Conservation (phyloP, 371 early-diverging fungal genomes). For the Parasitella parasitica region DNA sequence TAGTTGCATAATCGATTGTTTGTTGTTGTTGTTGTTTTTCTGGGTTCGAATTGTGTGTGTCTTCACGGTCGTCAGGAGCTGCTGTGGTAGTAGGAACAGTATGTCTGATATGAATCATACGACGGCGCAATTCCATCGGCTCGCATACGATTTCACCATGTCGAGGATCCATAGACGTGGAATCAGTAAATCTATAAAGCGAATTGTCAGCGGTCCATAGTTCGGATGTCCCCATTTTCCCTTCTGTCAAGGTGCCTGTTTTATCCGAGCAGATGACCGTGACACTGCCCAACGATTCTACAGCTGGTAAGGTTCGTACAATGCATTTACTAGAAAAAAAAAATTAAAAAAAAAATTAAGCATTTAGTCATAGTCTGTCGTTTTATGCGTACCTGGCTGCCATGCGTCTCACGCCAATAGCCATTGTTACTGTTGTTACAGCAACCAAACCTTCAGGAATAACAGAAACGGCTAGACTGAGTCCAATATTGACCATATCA, state of each 20-base stretch:
- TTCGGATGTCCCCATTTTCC: slow-evolving; percentile 82
- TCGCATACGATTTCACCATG: slow-evolving; percentile 58
- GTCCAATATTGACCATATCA: slow-evolving; percentile 47
- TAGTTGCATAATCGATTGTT: slow-evolving; percentile 27
- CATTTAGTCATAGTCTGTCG: background rate
- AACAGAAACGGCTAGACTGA: slow-evolving; percentile 81
- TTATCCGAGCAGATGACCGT: slow-evolving; percentile 96
- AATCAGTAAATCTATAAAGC: slow-evolving; percentile 64
- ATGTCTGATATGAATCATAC: slow-evolving; percentile 42
- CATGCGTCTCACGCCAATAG: slow-evolving; percentile 89
- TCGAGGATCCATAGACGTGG: slow-evolving; percentile 67
- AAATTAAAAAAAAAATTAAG: background rate
- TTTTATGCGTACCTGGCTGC: slow-evolving; percentile 61
- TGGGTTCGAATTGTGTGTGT: background rate
- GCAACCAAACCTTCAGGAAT: slow-evolving; percentile 97
- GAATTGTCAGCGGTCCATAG: slow-evolving; percentile 71
- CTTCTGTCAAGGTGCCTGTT: slow-evolving; percentile 95
- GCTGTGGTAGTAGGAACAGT: slow-evolving; percentile 4
- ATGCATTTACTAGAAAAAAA: slow-evolving; percentile 46
- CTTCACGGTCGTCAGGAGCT: background rate
- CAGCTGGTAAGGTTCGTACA: slow-evolving; percentile 85
- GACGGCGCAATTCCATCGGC: slow-evolving; percentile 32
- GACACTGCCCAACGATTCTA: slow-evolving; percentile 91
- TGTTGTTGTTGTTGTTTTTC: background rate
- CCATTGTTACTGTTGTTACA: slow-evolving; percentile 93